These are phyloP conservation scores for Fistulinella cinereoalba DNA, from an alignment of 1,284 basidiomycete genomes.

Conservation along the genomic window DNA sequence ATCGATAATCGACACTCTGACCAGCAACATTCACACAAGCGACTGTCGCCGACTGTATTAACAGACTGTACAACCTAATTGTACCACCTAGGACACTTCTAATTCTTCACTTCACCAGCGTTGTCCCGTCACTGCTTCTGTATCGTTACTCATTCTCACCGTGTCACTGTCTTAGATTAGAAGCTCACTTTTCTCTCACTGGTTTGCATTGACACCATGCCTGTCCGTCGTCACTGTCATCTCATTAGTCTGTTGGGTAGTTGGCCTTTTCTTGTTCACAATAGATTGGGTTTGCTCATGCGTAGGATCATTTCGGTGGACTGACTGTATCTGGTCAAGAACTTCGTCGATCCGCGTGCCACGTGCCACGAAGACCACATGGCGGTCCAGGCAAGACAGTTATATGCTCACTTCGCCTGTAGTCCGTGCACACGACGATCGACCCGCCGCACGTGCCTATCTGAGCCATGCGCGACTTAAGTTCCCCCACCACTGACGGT, in stretches of 20 bases:
- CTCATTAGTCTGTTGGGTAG: conserved; percentile 2
- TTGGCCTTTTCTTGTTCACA: conserved; percentile 1
- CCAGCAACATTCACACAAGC: background rate
- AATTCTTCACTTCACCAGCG: conserved; percentile 11
- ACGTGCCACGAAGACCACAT: conserved; percentile 13
- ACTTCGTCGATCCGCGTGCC: conserved; percentile 5
- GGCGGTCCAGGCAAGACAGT: background rate
- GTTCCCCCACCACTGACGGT: background rate
- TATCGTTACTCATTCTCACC: conserved; percentile 5
- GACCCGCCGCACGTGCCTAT: background rate
- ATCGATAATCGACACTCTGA: conserved; percentile 9
- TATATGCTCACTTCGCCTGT: background rate
- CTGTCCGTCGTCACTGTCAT: conserved; percentile 1
- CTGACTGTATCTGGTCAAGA: background rate
- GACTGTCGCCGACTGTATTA: conserved; percentile 19
- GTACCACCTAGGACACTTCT: conserved; percentile 15
- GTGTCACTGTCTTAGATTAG: conserved; percentile 7
- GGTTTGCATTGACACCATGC: conserved; percentile 2
- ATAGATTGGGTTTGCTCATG: conserved; percentile 6
- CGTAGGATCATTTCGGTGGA: background rate
- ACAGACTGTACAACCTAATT: conserved; percentile 18
- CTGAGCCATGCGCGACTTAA: background rate
- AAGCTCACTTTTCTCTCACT: background rate
- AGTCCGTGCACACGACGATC: background rate
- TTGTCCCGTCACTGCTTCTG: conserved; percentile 7